Evolutionary conservation across 169 alveolate species (phyloP).

Genomic region (Prorocentrum cordatum): DNA sequence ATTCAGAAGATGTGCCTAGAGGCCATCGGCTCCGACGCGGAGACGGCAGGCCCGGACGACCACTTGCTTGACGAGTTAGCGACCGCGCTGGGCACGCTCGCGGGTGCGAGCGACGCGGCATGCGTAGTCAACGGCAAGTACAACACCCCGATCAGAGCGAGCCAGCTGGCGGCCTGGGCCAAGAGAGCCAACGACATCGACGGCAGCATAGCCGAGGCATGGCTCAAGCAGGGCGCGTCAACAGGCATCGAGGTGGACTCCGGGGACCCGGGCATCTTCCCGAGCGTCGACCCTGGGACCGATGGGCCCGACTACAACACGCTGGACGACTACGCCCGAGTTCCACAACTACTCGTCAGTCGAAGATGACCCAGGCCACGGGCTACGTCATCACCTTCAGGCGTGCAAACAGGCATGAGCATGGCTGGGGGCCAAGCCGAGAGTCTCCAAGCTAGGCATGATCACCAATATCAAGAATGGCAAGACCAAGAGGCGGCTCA

Average conservation of each 20-base stretch:
- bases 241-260: neutral
- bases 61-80: neutral
- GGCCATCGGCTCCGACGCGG: neutral
- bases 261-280: neutral
- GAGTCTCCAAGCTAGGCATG: conserved; percentile 4
- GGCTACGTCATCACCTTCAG: conserved; percentile 2
- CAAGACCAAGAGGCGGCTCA: neutral
- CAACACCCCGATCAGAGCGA: neutral
- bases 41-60: neutral
- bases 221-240: neutral
- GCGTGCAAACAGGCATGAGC: too few species aligned
- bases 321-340: too few species aligned
- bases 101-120: neutral
- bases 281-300: neutral
- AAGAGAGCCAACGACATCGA: neutral
- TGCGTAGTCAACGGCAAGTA: neutral
- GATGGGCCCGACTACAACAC: neutral
- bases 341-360: neutral
- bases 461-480: conserved; percentile 30
- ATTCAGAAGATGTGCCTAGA: neutral
- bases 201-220: neutral
- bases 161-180: neutral
- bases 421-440: conserved; percentile 4
- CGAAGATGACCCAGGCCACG: neutral
- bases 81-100: neutral